Evolutionary conservation across 805 yeast genomes (phyloP).

Genomic region (Henningerozyma blattae): DNA sequence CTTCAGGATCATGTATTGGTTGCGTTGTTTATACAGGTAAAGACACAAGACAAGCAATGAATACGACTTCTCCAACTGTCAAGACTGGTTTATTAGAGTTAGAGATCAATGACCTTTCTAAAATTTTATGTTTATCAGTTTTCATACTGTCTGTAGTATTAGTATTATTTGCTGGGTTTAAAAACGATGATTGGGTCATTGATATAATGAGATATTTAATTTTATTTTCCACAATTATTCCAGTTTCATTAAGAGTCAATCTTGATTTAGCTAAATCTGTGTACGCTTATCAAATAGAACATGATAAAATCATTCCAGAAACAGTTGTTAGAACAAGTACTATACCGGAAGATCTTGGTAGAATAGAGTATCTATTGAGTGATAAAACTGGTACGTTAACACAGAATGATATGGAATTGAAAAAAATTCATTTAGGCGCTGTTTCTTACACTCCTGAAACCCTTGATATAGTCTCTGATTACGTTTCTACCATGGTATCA

Average conservation of each 20-base stretch:
- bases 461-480: constrained; percentile 74
- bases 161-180: constrained; percentile 72
- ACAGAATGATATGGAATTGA: constrained; percentile 95
- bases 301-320: constrained; percentile 66
- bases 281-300: constrained; percentile 90
- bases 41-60: constrained; percentile 92
- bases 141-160: constrained; percentile 63
- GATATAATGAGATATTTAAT: constrained; percentile 85
- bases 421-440: constrained; percentile 82
- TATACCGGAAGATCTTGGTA: constrained; percentile 93
- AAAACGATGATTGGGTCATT: constrained; percentile 64
- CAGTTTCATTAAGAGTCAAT: constrained; percentile 90
- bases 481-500: constrained; percentile 31
- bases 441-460: constrained; percentile 89
- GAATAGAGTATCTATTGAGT: constrained; percentile 82
- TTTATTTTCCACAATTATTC: constrained; percentile 88
- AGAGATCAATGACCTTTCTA: constrained; percentile 81
- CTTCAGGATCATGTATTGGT: constrained; percentile 76
- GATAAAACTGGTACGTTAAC: constrained; percentile 98
- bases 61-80: constrained; percentile 77
- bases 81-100: constrained; percentile 83
- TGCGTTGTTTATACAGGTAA: constrained; percentile 81
- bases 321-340: constrained; percentile 95
- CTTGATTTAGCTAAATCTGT: constrained; percentile 92
- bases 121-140: constrained; percentile 79